These are phyloP conservation scores for Vaccinium myrtillus DNA, from an alignment of 148 eudicot genomes.

Conservation along the genomic window DNA sequence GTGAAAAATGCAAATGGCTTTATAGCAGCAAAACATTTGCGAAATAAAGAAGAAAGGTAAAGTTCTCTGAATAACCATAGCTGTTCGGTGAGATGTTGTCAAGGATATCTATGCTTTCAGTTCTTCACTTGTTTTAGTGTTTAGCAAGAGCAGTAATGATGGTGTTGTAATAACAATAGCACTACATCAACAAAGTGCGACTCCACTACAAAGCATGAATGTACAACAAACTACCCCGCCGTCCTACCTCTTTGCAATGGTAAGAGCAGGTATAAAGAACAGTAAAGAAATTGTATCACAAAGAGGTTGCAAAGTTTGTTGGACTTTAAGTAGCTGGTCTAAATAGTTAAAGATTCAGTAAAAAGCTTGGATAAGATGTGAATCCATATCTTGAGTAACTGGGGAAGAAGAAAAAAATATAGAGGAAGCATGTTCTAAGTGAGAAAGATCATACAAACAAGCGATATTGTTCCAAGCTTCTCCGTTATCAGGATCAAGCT, in stretches of 20 bases:
- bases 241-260: background rate
- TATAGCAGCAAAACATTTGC: background rate
- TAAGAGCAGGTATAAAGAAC: background rate
- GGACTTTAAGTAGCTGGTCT: background rate
- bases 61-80: background rate
- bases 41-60: background rate
- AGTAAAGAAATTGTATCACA: background rate
- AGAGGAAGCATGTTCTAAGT: background rate
- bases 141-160: background rate
- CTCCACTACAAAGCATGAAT: background rate
- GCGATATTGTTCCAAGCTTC: slow-evolving; percentile 99
- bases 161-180: background rate
- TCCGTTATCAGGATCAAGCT: slow-evolving; percentile 94
- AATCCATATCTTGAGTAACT: background rate
- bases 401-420: background rate
- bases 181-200: background rate
- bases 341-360: background rate
- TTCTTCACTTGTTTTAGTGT: background rate
- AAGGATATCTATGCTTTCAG: background rate
- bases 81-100: background rate
- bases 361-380: background rate
- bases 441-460: slow-evolving; percentile 60
- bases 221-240: background rate
- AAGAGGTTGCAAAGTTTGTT: background rate
- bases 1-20: background rate